Base-by-base conservation (phyloP, 805 yeast species). In the Yarrowia deformans region DNA sequence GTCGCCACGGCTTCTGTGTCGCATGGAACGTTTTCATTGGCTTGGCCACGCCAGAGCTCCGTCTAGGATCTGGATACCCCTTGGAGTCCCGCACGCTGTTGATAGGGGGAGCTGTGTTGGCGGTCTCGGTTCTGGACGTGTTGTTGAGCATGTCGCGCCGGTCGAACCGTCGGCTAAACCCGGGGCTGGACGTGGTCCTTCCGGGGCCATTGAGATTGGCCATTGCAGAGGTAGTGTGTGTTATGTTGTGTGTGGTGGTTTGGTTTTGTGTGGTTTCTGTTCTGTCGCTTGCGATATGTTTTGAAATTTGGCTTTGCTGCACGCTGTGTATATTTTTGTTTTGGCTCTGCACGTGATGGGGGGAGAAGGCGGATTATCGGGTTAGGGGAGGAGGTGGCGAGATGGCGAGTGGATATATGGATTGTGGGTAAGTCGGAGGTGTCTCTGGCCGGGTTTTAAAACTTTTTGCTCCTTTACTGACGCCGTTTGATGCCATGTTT, bases 181-280 rank as follows among this genome's bases (percentile, higher is more conserved):
- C 66, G 34, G 66, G 50, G 34, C 42, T 34, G 18, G 66, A 60
- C 40, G 66, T 43, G 16, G 66, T 60, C 50, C 66, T 43, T 45
- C 52, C 66, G 14, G 50, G 43, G 42, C 66, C 66, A 60, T 60
- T 60, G 66, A 60, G 66, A 43, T 60, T 60, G 66, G 66, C 66
- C 66, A 60, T 60, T 32, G 50, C 16, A 50, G 13, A 10, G 23
- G 60, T 39, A 39, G 60, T 39, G 60, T 54, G 60, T 14, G 35
- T 43, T 34, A n/a, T 23, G 29, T 2, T 23, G 29, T n/a, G n/a
- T n/a, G n/a, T n/a, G n/a, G n/a, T n/a, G n/a, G n/a, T n/a, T n/a
- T n/a, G n/a, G n/a, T 23, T 23, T 23, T 23, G 13, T 16, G 63
- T 40, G 39, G 16, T 56, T 56, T 23, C 23, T 9, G 7, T 29